These are phyloP conservation scores for Ophiostoma angusticollis DNA, from an alignment of 2,329 filamentous ascomycete species.

Conservation along the genomic window DNA sequence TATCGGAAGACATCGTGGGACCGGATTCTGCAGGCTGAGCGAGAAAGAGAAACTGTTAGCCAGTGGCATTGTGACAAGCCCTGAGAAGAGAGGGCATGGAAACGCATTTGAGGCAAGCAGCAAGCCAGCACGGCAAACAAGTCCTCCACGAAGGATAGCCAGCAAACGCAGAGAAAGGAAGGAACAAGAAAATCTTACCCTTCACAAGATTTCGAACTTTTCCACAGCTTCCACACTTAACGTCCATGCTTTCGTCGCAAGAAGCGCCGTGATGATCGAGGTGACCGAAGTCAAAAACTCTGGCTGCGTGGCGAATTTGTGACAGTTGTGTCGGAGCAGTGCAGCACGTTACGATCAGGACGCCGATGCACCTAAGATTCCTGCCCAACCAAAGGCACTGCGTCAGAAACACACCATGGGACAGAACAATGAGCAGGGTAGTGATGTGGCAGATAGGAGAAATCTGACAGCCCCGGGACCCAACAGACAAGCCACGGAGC, in stretches of 20 bases:
- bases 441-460: not conserved
- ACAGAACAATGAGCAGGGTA: too few relatives aligned
- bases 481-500: too few relatives aligned
- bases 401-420: not conserved
- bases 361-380: constrained; percentile 2
- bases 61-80: constrained; percentile 4
- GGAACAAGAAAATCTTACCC: constrained; percentile 9
- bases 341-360: constrained; percentile 1
- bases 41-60: constrained; percentile 20
- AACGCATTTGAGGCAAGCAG: not conserved
- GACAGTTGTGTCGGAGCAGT: constrained; percentile 3
- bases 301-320: too few relatives aligned
- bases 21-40: constrained; percentile 31
- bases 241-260: constrained; percentile 4
- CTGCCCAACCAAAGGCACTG: constrained; percentile 3
- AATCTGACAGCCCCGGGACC: too few relatives aligned
- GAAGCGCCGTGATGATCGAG: too few relatives aligned
- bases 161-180: too few relatives aligned
- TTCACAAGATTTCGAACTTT: constrained; percentile 10
- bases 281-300: too few relatives aligned
- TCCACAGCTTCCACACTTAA: constrained; percentile 7
- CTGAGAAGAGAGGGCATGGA: not conserved
- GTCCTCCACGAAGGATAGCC: too few relatives aligned
- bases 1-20: constrained; percentile 56
- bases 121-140: too few relatives aligned